A percentile compares a stretch with the other conserved stretches of the same genome.
These are phyloP conservation scores for Hirsutella thompsonii DNA, from an alignment of 2,329 filamentous ascomycete genomes.

Conservation along the genomic window DNA sequence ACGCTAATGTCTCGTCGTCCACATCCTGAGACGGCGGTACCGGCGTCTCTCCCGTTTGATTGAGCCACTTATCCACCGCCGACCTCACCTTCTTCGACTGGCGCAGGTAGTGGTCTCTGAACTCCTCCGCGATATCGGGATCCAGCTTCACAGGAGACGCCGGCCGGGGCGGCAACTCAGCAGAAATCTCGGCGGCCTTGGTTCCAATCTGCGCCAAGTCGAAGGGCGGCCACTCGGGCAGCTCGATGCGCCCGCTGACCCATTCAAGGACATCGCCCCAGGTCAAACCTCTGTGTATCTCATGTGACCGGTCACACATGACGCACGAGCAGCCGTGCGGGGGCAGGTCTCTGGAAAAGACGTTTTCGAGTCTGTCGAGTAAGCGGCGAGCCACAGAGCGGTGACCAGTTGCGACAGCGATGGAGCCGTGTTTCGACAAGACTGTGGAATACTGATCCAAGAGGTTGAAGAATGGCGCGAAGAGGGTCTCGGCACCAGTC, in stretches of 20 bases:
- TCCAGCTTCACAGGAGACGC: constrained; percentile 63
- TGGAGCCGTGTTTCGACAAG: constrained; percentile 68
- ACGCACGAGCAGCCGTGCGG: constrained; percentile 75
- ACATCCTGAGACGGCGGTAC: constrained; percentile 74
- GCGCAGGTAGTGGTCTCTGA: constrained; percentile 79
- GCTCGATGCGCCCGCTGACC: constrained; percentile 75
- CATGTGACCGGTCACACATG: constrained; percentile 56
- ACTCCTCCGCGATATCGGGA: constrained; percentile 88
- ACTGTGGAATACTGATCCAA: constrained; percentile 80
- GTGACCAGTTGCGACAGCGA: constrained; percentile 92
- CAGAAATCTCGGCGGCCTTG: constrained; percentile 47
- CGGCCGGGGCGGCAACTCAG: constrained; percentile 44
- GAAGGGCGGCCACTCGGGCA: constrained; percentile 84
- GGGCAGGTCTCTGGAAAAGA: constrained; percentile 87
- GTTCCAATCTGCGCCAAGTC: constrained; percentile 50
- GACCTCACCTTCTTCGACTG: constrained; percentile 86
- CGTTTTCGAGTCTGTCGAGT: constrained; percentile 80
- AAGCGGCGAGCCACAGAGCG: constrained; percentile 83
- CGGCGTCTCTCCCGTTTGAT: constrained; percentile 60
- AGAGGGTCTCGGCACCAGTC: constrained; percentile 58
- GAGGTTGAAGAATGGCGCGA: constrained; percentile 69
- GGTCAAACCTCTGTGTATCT: constrained; percentile 61
- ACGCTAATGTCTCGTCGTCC: constrained; percentile 85
- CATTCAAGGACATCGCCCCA: constrained; percentile 95
- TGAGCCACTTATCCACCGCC: constrained; percentile 86